A percentile compares a stretch with the other conserved stretches of the same genome.
Evolutionary conservation across 495 filamentous ascomycete species (phyloP).

Genomic region (Aspergillus leporis): DNA sequence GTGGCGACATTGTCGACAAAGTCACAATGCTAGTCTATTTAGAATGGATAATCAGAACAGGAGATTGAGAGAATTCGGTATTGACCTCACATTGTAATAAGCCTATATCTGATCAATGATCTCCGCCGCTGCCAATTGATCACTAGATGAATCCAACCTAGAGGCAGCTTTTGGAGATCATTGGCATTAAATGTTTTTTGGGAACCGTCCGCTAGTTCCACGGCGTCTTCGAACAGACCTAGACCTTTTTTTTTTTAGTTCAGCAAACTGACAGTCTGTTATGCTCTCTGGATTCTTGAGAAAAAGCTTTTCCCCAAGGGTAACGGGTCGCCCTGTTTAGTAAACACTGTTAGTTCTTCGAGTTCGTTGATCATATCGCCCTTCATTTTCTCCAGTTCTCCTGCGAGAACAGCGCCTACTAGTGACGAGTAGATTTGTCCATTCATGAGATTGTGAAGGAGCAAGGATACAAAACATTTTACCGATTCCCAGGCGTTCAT

Average conservation of each 20-base stretch:
- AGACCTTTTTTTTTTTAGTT: constrained; percentile 11
- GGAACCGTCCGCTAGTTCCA: neutral
- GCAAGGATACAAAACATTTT: constrained; percentile 26
- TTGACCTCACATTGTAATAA: constrained; percentile 36
- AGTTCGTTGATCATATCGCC: constrained; percentile 38
- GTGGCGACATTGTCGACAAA: constrained; percentile 64
- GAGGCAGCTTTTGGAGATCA: constrained; percentile 6
- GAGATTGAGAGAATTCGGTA: neutral
- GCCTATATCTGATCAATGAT: constrained; percentile 37
- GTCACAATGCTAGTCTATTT: constrained; percentile 56
- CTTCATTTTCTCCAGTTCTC: constrained; percentile 31
- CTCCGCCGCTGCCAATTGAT: constrained; percentile 22
- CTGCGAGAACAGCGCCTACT: constrained; percentile 25
- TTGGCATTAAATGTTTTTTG: neutral
- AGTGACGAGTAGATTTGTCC: constrained; percentile 33
- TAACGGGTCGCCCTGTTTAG: constrained; percentile 45
- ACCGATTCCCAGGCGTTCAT: constrained; percentile 23
- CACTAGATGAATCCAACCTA: constrained; percentile 7
- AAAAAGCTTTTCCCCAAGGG: constrained; percentile 43
- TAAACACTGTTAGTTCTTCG: constrained; percentile 40
- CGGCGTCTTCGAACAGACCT: too few species aligned
- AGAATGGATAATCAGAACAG: neutral
- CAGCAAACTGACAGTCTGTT: constrained; percentile 19
- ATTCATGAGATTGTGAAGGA: constrained; percentile 29
- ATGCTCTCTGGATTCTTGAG: constrained; percentile 26